These are phyloP conservation scores for Prunus salicina DNA, from an alignment of 306 rosid species.

Conservation along the genomic window DNA sequence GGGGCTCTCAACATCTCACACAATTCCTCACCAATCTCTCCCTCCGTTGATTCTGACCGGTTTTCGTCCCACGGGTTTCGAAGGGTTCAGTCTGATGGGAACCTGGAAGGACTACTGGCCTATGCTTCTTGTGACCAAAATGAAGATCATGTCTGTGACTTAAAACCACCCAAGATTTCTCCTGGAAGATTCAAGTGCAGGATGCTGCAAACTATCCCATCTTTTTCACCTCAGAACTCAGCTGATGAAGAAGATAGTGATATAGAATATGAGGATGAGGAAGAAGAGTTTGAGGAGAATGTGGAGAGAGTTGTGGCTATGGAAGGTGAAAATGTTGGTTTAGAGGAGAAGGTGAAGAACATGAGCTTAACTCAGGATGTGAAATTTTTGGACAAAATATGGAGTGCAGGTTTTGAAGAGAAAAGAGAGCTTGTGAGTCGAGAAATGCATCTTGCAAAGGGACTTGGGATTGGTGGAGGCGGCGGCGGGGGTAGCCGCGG, in stretches of 20 bases:
- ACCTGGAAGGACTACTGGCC: constrained; percentile 55
- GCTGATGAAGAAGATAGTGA: constrained; percentile 40
- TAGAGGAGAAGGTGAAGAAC: constrained; percentile 20
- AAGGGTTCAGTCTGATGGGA: constrained; percentile 85
- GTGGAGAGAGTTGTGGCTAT: constrained; percentile 2
- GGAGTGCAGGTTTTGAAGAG: constrained; percentile 31
- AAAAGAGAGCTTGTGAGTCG: constrained; percentile 22
- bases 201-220: constrained; percentile 56
- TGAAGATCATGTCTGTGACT: constrained; percentile 32
- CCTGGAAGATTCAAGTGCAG: constrained; percentile 26
- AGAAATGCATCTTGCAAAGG: constrained; percentile 52
- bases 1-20: constrained; percentile 40
- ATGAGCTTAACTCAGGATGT: constrained; percentile 32
- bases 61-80: constrained; percentile 43
- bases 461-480: constrained; percentile 45
- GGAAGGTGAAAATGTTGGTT: constrained; percentile 10
- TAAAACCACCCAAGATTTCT: constrained; percentile 23
- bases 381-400: constrained; percentile 30
- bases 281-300: constrained; percentile 38
- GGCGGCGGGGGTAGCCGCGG: constrained; percentile 31
- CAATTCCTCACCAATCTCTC: constrained; percentile 75
- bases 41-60: constrained; percentile 45
- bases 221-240: constrained; percentile 30
- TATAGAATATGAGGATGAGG: constrained; percentile 46
- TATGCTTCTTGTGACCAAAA: constrained; percentile 27